phyloP scores from a whole-genome alignment of 2,329 filamentous ascomycete genomes.

The Colletotrichum musicola region DNA sequence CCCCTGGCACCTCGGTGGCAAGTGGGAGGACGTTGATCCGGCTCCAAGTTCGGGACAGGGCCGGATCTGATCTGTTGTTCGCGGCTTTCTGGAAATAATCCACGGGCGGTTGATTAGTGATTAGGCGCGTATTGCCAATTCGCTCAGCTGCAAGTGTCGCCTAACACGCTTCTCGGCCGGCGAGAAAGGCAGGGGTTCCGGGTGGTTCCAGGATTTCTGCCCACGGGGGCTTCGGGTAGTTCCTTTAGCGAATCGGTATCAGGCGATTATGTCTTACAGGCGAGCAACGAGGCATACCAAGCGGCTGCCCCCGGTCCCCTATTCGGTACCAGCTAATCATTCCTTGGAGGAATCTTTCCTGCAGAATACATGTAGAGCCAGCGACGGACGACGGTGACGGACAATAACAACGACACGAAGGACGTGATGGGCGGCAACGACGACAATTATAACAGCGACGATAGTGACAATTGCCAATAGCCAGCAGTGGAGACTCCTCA shows the following conservation, averaged over 20 bases:
- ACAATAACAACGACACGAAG: no score
- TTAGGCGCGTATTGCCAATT: slow-evolving; percentile 15
- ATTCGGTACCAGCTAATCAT: no score
- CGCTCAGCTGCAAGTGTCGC: slow-evolving; percentile 6
- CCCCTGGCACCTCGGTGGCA: slow-evolving; percentile 5
- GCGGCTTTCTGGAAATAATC: neutral
- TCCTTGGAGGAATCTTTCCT: no score
- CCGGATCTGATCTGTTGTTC: slow-evolving; percentile 6
- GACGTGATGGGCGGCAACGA: no score
- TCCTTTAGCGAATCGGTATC: slow-evolving; percentile 8
- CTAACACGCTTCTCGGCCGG: slow-evolving; percentile 10
- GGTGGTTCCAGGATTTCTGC: slow-evolving; percentile 9
- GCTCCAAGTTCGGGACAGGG: neutral
- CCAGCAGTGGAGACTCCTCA: no score
- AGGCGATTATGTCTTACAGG: slow-evolving; percentile 21
- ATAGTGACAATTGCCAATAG: no score
- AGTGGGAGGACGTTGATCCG: slow-evolving; percentile 26
- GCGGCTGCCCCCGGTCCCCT: no score
- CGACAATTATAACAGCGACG: no score
- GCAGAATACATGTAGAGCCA: no score
- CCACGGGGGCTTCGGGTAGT: slow-evolving; percentile 9
- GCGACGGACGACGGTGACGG: no score
- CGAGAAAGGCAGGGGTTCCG: neutral
- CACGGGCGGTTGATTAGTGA: neutral
- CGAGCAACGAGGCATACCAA: neutral